Conservation (phyloP, 2,329 filamentous ascomycete genomes). For the Aspergillus sp. region DNA sequence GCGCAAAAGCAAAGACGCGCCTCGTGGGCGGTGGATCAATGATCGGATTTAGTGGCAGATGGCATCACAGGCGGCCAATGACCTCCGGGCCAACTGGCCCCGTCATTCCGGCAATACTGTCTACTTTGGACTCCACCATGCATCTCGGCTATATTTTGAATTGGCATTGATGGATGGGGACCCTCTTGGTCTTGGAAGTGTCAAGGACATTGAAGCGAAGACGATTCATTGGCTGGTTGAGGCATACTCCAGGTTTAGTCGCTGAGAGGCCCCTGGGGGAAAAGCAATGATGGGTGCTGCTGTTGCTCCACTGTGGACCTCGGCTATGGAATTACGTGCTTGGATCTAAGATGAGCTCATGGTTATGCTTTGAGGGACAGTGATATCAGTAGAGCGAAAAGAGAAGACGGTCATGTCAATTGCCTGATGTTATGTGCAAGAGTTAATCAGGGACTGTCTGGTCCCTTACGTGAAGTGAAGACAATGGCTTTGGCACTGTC, state of each 20-base stretch:
- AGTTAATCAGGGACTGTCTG: neutral
- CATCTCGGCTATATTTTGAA: neutral
- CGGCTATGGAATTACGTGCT: constrained; percentile 13
- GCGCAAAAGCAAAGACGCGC: neutral
- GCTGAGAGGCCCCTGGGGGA: neutral
- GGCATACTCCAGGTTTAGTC: neutral
- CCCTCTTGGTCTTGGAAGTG: neutral
- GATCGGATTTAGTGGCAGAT: constrained; percentile 12
- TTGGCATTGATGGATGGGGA: neutral
- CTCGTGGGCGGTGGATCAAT: neutral
- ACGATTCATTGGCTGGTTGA: neutral
- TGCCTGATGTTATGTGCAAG: no score
- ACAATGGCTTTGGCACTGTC: neutral
- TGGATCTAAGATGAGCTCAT: constrained; percentile 16
- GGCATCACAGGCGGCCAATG: constrained; percentile 17
- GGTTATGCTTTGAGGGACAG: neutral
- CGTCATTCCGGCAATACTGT: neutral
- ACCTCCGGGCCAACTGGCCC: neutral
- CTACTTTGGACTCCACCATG: neutral
- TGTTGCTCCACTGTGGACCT: neutral
- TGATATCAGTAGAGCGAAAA: neutral
- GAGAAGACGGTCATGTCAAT: no score
- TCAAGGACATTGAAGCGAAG: no score
- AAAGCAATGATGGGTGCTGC: neutral
- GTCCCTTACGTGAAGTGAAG: neutral